These are phyloP conservation scores for Malus domestica DNA, from an alignment of 306 rosid genomes.

Conservation along the genomic window DNA sequence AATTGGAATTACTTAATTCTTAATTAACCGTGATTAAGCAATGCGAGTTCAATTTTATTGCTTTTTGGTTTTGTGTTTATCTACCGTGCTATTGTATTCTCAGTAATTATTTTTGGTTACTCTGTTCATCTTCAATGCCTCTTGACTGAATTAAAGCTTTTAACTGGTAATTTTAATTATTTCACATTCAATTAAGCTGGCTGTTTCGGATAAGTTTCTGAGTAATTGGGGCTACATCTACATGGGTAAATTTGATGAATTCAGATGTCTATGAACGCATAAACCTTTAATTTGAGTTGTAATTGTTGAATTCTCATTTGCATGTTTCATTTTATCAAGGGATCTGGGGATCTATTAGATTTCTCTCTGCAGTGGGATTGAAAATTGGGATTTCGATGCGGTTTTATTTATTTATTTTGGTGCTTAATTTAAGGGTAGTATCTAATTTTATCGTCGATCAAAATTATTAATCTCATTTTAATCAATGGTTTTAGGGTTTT, in stretches of 20 bases:
- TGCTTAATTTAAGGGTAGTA: not conserved
- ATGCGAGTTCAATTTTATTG: slow-evolving; percentile 30
- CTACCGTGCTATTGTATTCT: not conserved
- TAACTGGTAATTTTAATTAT: not conserved
- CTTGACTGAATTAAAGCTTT: not conserved
- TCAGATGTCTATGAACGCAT: not conserved
- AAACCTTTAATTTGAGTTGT: slow-evolving; percentile 1
- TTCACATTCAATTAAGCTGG: not conserved
- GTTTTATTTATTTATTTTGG: not conserved
- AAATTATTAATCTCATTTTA: not conserved
- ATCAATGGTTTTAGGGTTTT: slow-evolving; percentile 6
- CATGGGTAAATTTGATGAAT: slow-evolving; percentile 1
- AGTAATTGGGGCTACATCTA: not conserved
- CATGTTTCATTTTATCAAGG: slow-evolving; percentile 45
- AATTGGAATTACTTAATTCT: not conserved
- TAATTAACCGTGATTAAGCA: slow-evolving; percentile 5
- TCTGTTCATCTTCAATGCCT: not conserved
- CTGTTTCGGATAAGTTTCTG: not conserved
- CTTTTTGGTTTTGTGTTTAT: not conserved
- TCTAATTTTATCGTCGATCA: not conserved
- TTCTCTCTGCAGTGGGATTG: slow-evolving; percentile 6
- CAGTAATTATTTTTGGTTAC: not conserved
- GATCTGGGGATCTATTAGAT: slow-evolving; percentile 52
- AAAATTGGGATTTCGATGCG: slow-evolving; percentile 5
- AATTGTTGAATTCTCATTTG: slow-evolving; percentile 23